Evolutionary conservation across 768 basidiomycete genomes (phyloP), one percentile per base, ranked within the genome.

Genomic region (Hypholoma sublateritium): DNA sequence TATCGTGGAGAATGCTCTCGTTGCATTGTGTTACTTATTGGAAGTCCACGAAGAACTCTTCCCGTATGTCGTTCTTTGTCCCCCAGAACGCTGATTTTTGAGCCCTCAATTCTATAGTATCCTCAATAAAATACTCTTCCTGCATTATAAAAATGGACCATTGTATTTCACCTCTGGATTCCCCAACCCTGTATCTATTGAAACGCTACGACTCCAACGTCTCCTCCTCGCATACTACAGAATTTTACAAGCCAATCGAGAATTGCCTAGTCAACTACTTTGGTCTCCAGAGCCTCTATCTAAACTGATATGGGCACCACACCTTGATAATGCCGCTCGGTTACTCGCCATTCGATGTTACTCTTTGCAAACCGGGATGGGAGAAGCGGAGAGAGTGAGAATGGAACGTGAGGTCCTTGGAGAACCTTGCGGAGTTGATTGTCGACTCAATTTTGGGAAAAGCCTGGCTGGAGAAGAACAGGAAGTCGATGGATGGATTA

Each of bases 141-240:
- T 71, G 34, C 72, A 78, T 44, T 77, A 81, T 55, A 68, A 70
- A 56, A 67, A 76, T 14, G 86, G 90, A 1, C 88, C 86, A 2
- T 67, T 95, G 9, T 68, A 74, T 2, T 74, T 79, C 67, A 64
- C 85, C 17, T 63, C 74, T 4, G 62, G 74, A 44, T 55, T 64
- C 8, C 55, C 72, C 3, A 66, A 68, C n/a, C 57, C 64, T 1
- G 57, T 77, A 5, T 64, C 72, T 2, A 56, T 75, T 47, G 77
- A 86, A 36, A 53, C 69, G 5, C 64, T 65, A 17, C 77, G 79
- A n/a, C 71, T 95, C 12, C 91, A 95, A 21, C 76, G 77, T 49
- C 69, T 89, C 0, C 80, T 97, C 32, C 77, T 96, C 43, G 83
- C 90, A 0, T 92, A 95, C 65, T 90, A 90, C 66, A 87, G 95